Evolutionary conservation across 1,139 yeast species (phyloP), one percentile per base, ranked within the genome.

Genomic region (Debaryomycetaceae sp.): DNA sequence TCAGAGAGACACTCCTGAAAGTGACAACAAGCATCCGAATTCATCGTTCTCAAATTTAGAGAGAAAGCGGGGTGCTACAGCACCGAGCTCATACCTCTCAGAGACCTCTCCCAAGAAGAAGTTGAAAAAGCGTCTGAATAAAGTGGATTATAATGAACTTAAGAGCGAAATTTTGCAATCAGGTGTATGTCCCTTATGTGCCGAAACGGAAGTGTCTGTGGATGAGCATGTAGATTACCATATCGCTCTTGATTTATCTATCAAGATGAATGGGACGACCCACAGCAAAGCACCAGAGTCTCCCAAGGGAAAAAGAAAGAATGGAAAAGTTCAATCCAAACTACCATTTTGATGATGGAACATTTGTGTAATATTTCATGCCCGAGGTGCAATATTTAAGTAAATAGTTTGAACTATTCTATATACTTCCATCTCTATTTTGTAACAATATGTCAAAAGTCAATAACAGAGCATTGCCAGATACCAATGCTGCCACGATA

Each of bases 401-500:
- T n/a, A n/a, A n/a, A n/a, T n/a, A n/a, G n/a, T n/a, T n/a, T n/a
- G n/a, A n/a, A n/a, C n/a, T n/a, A n/a, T n/a, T n/a, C n/a, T n/a
- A n/a, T n/a, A n/a, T n/a, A n/a, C n/a, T n/a, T n/a, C n/a, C n/a
- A n/a, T n/a, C n/a, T n/a, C n/a, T n/a, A n/a, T n/a, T n/a, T n/a
- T n/a, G 11, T 22, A 22, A 3, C 26, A 22, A 22, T 7, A 62
- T 62, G 67, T 56, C 63, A 5, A 53, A 55, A 34, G 57, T 49
- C 19, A 62, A 57, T 46, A 52, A 56, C 14, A 55, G 55, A 35
- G 62, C 68, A 13, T 58, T 72, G 35, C 77, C 77, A 3, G 70
- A 66, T 52, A 76, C 78, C 8, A 74, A 72, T 48, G 72, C 78
- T 2, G 75, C 77, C 8, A 70, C 76, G 0, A 70, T 71, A 46